phyloP scores from a whole-genome alignment of 2,329 filamentous ascomycete genomes.

The Trichoderma simmonsii region DNA sequence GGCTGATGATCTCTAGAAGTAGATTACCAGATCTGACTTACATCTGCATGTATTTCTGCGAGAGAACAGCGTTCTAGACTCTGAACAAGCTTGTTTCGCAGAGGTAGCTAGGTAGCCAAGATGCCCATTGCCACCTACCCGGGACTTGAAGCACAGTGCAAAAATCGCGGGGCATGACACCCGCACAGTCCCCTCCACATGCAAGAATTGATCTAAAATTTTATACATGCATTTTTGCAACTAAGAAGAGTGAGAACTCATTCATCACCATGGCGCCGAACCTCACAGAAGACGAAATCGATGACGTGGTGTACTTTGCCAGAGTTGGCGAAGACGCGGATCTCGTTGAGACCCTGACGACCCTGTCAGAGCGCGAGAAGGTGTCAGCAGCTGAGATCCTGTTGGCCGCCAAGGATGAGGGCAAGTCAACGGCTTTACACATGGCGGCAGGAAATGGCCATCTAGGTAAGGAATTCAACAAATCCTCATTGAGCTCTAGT shows the following conservation, averaged over 20 bases:
- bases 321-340: constrained; percentile 73
- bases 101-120: too few species aligned
- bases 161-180: constrained; percentile 32
- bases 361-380: constrained; percentile 60
- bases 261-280: constrained; percentile 43
- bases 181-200: constrained; percentile 41
- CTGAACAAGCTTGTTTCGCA: not conserved
- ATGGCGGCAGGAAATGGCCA: constrained; percentile 93
- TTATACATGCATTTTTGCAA: constrained; percentile 21
- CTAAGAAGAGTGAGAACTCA: constrained; percentile 8
- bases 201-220: constrained; percentile 29
- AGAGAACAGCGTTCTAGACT: not conserved
- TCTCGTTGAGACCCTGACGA: constrained; percentile 56
- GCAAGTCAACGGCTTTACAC: constrained; percentile 79
- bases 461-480: constrained; percentile 51
- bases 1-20: constrained; percentile 15
- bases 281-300: constrained; percentile 75
- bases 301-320: constrained; percentile 86
- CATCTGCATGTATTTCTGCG: constrained; percentile 18
- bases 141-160: constrained; percentile 30
- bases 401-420: constrained; percentile 65
- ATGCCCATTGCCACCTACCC: too few species aligned
- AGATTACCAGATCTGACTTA: constrained; percentile 18
- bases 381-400: constrained; percentile 63
- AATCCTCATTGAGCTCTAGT: not conserved